phyloP scores from a whole-genome alignment of 768 basidiomycete species.

The Macrocybe gigantea region DNA sequence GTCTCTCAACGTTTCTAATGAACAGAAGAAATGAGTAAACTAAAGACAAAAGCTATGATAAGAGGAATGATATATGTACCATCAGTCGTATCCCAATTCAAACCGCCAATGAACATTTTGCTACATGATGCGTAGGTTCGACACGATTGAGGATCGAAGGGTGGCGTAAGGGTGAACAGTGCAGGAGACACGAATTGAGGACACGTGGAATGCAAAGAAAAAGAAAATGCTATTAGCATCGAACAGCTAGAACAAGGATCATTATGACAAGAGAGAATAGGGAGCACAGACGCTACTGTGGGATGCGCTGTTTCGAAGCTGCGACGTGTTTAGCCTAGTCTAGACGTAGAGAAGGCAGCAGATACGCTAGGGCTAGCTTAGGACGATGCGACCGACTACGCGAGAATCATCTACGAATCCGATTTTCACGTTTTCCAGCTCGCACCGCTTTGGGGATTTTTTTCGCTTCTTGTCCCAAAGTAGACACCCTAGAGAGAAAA shows the following conservation, averaged over 20 bases:
- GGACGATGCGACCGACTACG: conserved; percentile 55
- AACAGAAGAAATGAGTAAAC: conserved; percentile 30
- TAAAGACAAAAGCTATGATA: conserved; percentile 30
- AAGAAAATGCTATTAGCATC: conserved; percentile 77
- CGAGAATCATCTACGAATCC: conserved; percentile 43
- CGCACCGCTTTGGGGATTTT: background rate
- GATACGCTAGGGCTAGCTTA: conserved; percentile 75
- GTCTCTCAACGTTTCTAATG: conserved; percentile 65
- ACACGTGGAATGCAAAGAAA: conserved; percentile 30
- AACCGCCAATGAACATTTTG: conserved; percentile 99
- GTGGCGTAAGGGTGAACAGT: conserved; percentile 14
- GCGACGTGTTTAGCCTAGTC: conserved; percentile 57
- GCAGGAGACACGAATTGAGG: conserved; percentile 16
- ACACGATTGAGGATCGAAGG: background rate
- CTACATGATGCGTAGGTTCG: conserved; percentile 37
- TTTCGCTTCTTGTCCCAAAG: conserved; percentile 13
- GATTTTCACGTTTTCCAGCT: conserved; percentile 6
- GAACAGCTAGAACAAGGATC: conserved; percentile 62
- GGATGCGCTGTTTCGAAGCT: conserved; percentile 28
- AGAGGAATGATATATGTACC: conserved; percentile 52
- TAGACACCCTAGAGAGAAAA: conserved; percentile 17
- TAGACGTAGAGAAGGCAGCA: conserved; percentile 61
- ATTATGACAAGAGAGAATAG: conserved; percentile 53
- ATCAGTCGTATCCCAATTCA: conserved; percentile 99
- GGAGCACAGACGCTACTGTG: conserved; percentile 71